Evolutionary conservation across 345 rosid genomes (phyloP).

Genomic region (Sisymbrium altissimum): DNA sequence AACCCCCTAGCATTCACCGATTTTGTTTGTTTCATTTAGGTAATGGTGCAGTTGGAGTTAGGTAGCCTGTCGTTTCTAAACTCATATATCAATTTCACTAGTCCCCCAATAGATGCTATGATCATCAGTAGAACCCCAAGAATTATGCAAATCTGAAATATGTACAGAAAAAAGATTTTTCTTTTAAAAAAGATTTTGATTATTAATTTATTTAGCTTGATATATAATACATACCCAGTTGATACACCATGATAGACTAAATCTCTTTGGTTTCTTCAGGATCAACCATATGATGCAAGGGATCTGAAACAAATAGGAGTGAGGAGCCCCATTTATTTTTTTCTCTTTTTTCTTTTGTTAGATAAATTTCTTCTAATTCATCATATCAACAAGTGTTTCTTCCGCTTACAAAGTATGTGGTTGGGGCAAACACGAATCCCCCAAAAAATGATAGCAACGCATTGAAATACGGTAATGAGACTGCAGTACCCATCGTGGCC

Average conservation of each 20-base stretch:
- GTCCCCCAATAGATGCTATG: constrained; percentile 67
- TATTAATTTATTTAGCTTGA: no score
- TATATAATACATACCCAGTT: constrained; percentile 54
- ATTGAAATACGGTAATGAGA: constrained; percentile 60
- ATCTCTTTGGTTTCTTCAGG: constrained; percentile 54
- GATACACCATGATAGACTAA: constrained; percentile 54
- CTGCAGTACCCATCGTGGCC: constrained; percentile 54
- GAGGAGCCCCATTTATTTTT: no score
- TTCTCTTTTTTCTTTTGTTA: no score
- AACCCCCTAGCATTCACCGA: no score
- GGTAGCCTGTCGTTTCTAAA: neutral
- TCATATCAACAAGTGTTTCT: neutral
- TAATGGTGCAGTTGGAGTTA: neutral
- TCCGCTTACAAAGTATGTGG: constrained; percentile 60
- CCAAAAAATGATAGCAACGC: constrained; percentile 71
- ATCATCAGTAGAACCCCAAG: constrained; percentile 55
- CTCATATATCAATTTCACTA: constrained; percentile 29
- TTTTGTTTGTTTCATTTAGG: no score
- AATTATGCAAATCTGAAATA: constrained; percentile 50
- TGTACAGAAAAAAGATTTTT: neutral
- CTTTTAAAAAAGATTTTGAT: no score
- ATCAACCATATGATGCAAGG: constrained; percentile 75
- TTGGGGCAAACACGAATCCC: constrained; percentile 71
- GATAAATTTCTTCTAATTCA: neutral
- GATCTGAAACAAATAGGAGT: constrained; percentile 38